Evolutionary conservation across 495 filamentous ascomycete genomes (phyloP).

Genomic region (Viridothelium virens): DNA sequence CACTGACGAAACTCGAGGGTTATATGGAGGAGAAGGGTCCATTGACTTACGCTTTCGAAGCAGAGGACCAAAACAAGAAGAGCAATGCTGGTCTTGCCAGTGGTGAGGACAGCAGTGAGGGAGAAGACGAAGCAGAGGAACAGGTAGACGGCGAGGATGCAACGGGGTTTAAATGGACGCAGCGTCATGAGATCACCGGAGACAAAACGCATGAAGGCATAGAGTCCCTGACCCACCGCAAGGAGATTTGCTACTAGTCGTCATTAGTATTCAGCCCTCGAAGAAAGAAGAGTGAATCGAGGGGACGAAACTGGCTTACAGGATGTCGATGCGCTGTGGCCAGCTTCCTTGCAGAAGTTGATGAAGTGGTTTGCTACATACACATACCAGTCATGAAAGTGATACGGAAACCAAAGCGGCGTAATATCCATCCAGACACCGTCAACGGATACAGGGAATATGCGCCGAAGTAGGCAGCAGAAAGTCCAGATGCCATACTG

Average conservation of each 20-base stretch:
- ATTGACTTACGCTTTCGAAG: slow-evolving; percentile 34
- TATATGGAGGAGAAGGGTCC: slow-evolving; percentile 38
- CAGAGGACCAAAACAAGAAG: slow-evolving; percentile 11
- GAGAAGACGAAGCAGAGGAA: slow-evolving; percentile 12
- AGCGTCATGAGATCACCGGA: neutral
- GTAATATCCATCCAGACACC: slow-evolving; percentile 7
- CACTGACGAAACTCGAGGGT: neutral
- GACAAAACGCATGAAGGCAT: slow-evolving; percentile 9
- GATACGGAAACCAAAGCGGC: slow-evolving; percentile 5
- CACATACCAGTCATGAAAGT: slow-evolving; percentile 13
- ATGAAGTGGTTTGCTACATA: slow-evolving; percentile 59
- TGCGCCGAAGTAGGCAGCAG: slow-evolving; percentile 14
- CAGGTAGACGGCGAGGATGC: neutral
- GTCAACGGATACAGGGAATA: slow-evolving; percentile 14
- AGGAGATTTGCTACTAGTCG: neutral
- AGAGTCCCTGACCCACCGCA: slow-evolving; percentile 11
- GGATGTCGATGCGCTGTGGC: slow-evolving; percentile 37
- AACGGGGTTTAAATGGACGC: neutral
- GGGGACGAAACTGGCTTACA: slow-evolving; percentile 42
- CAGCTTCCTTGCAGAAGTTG: slow-evolving; percentile 45
- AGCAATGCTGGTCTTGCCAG: slow-evolving; percentile 7
- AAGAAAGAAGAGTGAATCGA: slow-evolving; percentile 18
- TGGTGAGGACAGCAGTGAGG: slow-evolving; percentile 13
- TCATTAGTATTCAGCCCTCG: neutral
- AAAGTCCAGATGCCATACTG: slow-evolving; percentile 4